Evolutionary conservation across 768 basidiomycete species (phyloP).

Genomic region (Strobilomyces dryophilus): DNA sequence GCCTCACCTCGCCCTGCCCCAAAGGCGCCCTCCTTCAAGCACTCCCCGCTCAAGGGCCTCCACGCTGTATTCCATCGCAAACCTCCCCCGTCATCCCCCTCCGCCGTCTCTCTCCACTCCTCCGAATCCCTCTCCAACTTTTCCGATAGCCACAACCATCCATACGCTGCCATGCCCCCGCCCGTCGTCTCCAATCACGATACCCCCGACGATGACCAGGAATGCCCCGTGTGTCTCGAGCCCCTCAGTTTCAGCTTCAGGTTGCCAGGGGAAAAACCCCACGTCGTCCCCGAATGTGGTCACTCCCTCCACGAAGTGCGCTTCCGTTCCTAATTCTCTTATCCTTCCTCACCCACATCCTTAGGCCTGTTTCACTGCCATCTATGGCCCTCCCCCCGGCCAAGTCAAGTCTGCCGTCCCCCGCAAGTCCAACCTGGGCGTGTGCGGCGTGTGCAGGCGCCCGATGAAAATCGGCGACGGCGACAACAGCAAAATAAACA

Average conservation of each 20-base stretch:
- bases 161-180: constrained; percentile 57
- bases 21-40: constrained; percentile 32
- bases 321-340: no score
- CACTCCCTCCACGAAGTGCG: constrained; percentile 92
- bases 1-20: constrained; percentile 33
- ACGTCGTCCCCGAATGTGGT: constrained; percentile 95
- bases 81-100: constrained; percentile 41
- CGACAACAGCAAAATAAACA: constrained; percentile 79
- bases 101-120: constrained; percentile 49
- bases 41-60: constrained; percentile 35
- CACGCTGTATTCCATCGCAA: constrained; percentile 51
- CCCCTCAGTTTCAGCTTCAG: constrained; percentile 90
- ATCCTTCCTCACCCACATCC: background rate
- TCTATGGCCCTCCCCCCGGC: constrained; percentile 83
- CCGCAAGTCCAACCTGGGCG: constrained; percentile 78
- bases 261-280: constrained; percentile 93
- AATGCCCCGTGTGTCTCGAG: constrained; percentile 96
- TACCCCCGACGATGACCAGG: constrained; percentile 71
- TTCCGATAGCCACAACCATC: constrained; percentile 42
- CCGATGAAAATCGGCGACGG: constrained; percentile 96
- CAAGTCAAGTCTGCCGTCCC: constrained; percentile 52
- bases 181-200: constrained; percentile 68
- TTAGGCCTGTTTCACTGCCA: constrained; percentile 93
- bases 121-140: constrained; percentile 36
- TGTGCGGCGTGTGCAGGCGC: constrained; percentile 94